These are phyloP conservation scores for Exophiala calicioides DNA, from an alignment of 2,329 filamentous ascomycete genomes.

Conservation along the genomic window DNA sequence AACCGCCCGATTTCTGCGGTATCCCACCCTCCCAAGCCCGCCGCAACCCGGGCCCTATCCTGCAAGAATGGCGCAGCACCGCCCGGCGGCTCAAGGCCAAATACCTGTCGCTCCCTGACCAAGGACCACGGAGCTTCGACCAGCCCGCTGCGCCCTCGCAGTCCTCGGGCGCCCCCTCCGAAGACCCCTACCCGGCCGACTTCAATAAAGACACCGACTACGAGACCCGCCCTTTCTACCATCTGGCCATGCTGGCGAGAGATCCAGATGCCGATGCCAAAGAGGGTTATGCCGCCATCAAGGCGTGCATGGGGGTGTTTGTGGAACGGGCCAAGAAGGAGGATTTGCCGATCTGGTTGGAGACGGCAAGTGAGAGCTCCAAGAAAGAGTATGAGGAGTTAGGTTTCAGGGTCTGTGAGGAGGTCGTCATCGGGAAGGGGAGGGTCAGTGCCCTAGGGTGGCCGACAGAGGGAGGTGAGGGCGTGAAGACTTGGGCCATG, in stretches of 20 bases:
- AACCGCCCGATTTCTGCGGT: slow-evolving; percentile 32
- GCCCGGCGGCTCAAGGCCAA: slow-evolving; percentile 29
- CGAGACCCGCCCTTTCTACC: slow-evolving; percentile 30
- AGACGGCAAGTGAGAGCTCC: slow-evolving; percentile 22
- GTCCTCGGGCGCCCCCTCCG: slow-evolving; percentile 28
- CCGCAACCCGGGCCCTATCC: slow-evolving; percentile 28
- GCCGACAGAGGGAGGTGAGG: slow-evolving; percentile 28
- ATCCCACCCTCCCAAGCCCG: slow-evolving; percentile 30
- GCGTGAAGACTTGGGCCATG: slow-evolving; percentile 30
- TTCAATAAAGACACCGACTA: slow-evolving; percentile 32
- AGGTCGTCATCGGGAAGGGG: slow-evolving; percentile 28
- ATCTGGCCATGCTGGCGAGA: slow-evolving; percentile 28
- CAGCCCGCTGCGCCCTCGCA: slow-evolving; percentile 31
- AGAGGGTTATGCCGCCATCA: slow-evolving; percentile 17
- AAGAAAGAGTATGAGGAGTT: slow-evolving; percentile 28
- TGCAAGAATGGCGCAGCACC: slow-evolving; percentile 27
- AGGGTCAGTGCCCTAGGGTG: slow-evolving; percentile 26
- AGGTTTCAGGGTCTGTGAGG: slow-evolving; percentile 29
- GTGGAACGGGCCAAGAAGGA: slow-evolving; percentile 27
- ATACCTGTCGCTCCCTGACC: slow-evolving; percentile 29
- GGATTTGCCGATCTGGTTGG: slow-evolving; percentile 28
- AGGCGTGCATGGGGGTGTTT: slow-evolving; percentile 24
- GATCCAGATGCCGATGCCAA: slow-evolving; percentile 20
- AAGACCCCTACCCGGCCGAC: slow-evolving; percentile 30
- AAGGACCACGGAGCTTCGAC: slow-evolving; percentile 29